Evolutionary conservation across 2,329 filamentous ascomycete genomes (phyloP), one percentile per base, ranked within the genome.

Genomic region (Colletotrichum sp.): DNA sequence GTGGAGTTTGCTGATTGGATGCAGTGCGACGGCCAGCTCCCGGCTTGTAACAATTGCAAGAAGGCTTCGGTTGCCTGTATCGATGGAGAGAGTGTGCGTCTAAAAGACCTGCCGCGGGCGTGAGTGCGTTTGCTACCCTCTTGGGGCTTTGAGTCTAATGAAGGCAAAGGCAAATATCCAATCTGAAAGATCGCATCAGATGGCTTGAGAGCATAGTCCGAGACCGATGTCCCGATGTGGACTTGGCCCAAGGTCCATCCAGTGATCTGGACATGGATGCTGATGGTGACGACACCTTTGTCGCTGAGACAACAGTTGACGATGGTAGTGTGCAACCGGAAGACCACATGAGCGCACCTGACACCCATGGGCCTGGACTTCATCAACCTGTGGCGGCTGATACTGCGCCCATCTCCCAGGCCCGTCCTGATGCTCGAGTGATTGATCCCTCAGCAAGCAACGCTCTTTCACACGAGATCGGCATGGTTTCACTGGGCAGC

Each of bases 381-480:
- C 71, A 70, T 0, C 8, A 30, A 18, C 8, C 66, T 1, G n/a
- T 62, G 2, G 36, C 66, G 8, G 18, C 66, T 16, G 76, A 78
- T 13, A 73, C 75, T 7, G 60, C 62, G 8, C 6, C 74, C 56
- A 36, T 79, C 70, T 55, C 76, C 66, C 58, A 78, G 62, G 56
- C 66, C 56, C 39, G 64, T 18, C 56, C 36, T 65, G 69, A 55
- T 78, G 76, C 2, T 55, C 77, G 34, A 71, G 25, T 74, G 68
- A 30, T 62, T 68, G 36, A 77, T 76, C 15, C 79, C 68, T 66
- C 77, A 79, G 64, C 78, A 78, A 70, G 76, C 77, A 78, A 71
- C 16, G 56, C 71, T 5, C 78, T 86, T 3, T 86, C 87, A 2
- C 88, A 91, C 75, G 88, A 91, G 76, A 89, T 91, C 18, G 89